Conservation (phyloP, 192 early-diverging fungal species). For the Irineochytrium annulatum region DNA sequence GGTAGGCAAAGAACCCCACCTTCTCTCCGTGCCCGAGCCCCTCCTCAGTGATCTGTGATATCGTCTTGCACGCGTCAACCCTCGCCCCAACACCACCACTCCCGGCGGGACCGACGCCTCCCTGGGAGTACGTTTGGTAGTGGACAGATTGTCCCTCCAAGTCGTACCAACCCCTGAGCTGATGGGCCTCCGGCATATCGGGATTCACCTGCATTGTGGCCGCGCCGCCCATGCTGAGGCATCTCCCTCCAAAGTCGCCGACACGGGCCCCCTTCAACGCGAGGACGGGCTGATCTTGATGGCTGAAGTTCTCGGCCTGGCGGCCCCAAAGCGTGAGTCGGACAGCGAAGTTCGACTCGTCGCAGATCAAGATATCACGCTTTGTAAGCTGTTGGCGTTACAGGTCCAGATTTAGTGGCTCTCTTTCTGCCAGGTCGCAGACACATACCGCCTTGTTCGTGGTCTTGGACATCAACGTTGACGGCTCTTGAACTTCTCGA, state of each 20-base stretch:
- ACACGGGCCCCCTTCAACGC: conserved; percentile 81
- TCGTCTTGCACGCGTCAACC: conserved; percentile 53
- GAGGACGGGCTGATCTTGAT: conserved; percentile 54
- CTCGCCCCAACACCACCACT: conserved; percentile 25
- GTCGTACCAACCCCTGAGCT: conserved; percentile 70
- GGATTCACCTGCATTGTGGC: conserved; percentile 60
- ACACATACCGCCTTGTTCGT: conserved; percentile 52
- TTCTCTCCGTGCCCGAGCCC: conserved; percentile 65
- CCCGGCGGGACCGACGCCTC: conserved; percentile 20
- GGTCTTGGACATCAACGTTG: conserved; percentile 60
- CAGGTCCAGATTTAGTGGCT: not conserved
- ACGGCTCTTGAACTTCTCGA: conserved; percentile 49
- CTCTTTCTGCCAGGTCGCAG: no score
- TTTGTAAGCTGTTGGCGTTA: conserved; percentile 59
- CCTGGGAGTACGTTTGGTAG: conserved; percentile 39
- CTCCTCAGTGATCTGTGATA: conserved; percentile 64
- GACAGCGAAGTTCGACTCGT: conserved; percentile 65
- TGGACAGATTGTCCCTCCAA: conserved; percentile 23
- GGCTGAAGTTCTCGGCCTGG: conserved; percentile 65
- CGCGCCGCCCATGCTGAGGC: conserved; percentile 44
- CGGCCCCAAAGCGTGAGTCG: conserved; percentile 83
- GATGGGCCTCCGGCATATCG: conserved; percentile 69
- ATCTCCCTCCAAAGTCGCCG: conserved; percentile 79
- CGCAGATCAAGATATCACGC: conserved; percentile 78
- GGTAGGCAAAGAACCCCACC: conserved; percentile 27